phyloP scores from a whole-genome alignment of 2,329 filamentous ascomycete genomes.

The Fusarium sp. region DNA sequence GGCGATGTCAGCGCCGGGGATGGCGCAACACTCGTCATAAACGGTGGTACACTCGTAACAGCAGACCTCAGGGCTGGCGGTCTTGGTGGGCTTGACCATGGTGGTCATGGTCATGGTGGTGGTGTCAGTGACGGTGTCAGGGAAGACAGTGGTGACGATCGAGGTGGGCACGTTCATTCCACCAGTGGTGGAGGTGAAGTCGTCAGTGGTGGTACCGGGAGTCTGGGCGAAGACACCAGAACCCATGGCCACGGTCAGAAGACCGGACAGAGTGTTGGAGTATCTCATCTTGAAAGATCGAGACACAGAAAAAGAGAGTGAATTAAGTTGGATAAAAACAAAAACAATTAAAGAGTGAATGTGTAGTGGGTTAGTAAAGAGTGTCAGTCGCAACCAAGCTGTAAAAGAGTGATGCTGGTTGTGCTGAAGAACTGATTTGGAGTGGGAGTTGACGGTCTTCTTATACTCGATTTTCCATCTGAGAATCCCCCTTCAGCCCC shows the following conservation, averaged over 20 bases:
- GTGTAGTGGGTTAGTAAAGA: constrained; percentile 22
- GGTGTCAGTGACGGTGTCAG: not conserved
- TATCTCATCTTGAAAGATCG: constrained; percentile 34
- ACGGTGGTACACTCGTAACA: constrained; percentile 20
- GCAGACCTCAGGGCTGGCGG: constrained; percentile 1
- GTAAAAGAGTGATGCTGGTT: constrained; percentile 36
- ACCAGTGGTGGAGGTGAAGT: constrained; percentile 1
- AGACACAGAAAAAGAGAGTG: constrained; percentile 13
- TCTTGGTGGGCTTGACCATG: constrained; percentile 13
- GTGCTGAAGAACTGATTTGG: constrained; percentile 31
- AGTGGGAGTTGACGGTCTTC: constrained; percentile 14
- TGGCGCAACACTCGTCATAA: constrained; percentile 27
- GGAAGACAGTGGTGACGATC: not conserved
- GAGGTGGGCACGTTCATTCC: constrained; percentile 24
- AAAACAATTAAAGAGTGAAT: constrained; percentile 25
- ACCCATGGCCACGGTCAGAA: constrained; percentile 36
- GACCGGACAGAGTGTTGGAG: constrained; percentile 32
- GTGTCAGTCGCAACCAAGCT: constrained; percentile 36
- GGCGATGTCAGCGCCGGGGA: constrained; percentile 11
- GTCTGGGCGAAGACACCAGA: constrained; percentile 21
- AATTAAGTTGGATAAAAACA: constrained; percentile 24
- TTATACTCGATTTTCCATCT: constrained; percentile 17
- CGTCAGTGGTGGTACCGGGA: not conserved
- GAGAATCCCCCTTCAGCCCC: not conserved
- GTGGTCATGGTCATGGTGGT: constrained; percentile 23